These are phyloP conservation scores for Prunus salicina DNA, from an alignment of 306 rosid genomes.

Conservation along the genomic window DNA sequence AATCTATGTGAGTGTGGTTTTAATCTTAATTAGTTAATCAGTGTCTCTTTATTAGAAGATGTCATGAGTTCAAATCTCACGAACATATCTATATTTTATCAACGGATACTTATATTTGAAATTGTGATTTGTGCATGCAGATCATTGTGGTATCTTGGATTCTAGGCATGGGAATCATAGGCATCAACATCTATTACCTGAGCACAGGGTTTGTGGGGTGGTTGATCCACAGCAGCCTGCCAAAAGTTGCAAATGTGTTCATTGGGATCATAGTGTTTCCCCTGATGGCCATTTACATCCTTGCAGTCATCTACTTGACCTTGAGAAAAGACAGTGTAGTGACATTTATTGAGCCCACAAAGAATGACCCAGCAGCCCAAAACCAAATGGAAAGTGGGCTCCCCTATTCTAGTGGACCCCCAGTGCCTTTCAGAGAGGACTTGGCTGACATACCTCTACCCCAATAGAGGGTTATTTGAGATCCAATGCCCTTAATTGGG, in stretches of 20 bases:
- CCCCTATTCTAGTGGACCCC: constrained; percentile 17
- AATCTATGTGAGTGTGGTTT: constrained; percentile 27
- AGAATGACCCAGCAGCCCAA: constrained; percentile 40
- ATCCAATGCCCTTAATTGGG: too few relatives aligned
- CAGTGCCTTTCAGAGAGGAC: constrained; percentile 62
- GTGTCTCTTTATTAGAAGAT: too few relatives aligned
- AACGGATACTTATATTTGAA: background rate
- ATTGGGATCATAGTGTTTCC: constrained; percentile 77
- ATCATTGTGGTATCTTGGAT: constrained; percentile 70
- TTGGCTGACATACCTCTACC: constrained; percentile 56
- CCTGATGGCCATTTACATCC: constrained; percentile 56
- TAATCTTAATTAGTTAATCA: background rate
- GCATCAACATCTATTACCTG: constrained; percentile 81
- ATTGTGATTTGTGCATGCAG: constrained; percentile 28
- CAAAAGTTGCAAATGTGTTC: constrained; percentile 61
- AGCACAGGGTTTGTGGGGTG: constrained; percentile 65
- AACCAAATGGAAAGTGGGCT: constrained; percentile 51
- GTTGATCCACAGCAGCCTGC: constrained; percentile 62
- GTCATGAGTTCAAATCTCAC: background rate
- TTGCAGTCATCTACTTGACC: constrained; percentile 55
- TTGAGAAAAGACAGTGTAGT: constrained; percentile 60
- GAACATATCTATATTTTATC: background rate
- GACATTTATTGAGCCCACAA: constrained; percentile 43
- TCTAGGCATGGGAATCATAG: constrained; percentile 59
- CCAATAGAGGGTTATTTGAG: constrained; percentile 6